Evolutionary conservation across 2,329 filamentous ascomycete genomes (phyloP).

Genomic region (Juglanconis oblonga): DNA sequence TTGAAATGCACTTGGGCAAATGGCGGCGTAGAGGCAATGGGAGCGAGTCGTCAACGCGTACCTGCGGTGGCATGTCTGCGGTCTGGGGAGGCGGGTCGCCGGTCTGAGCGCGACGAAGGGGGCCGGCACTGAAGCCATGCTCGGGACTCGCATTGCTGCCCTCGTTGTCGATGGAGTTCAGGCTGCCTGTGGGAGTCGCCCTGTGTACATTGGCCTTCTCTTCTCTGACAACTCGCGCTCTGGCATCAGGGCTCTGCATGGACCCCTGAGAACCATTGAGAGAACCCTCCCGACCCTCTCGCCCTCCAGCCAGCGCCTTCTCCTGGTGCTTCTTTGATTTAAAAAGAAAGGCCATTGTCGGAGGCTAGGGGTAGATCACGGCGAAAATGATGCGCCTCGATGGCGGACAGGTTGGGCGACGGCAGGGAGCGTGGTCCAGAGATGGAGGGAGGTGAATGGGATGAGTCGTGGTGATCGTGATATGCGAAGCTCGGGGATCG

Average conservation of each 20-base stretch:
- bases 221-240: conserved; percentile 47
- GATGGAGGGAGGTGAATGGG: neutral
- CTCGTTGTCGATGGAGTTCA: conserved; percentile 68
- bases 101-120: conserved; percentile 29
- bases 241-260: conserved; percentile 46
- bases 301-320: conserved; percentile 49
- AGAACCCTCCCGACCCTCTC: conserved; percentile 47
- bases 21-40: neutral
- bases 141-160: conserved; percentile 60
- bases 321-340: conserved; percentile 77
- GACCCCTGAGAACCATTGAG: conserved; percentile 44
- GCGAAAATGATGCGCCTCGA: conserved; percentile 26
- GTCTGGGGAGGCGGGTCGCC: conserved; percentile 51
- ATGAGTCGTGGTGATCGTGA: neutral
- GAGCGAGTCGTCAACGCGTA: conserved; percentile 28
- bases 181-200: conserved; percentile 72
- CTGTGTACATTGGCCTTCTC: conserved; percentile 56
- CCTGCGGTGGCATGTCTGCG: conserved; percentile 31
- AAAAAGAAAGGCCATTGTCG: conserved; percentile 76
- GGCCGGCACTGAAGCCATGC: conserved; percentile 50
- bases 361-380: conserved; percentile 35
- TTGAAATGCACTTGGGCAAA: conserved; percentile 1
- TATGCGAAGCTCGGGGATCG: neutral
- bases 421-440: conserved; percentile 3
- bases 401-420: neutral